Conservation (phyloP, 345 rosid genomes). For the Conringia planisiliqua region DNA sequence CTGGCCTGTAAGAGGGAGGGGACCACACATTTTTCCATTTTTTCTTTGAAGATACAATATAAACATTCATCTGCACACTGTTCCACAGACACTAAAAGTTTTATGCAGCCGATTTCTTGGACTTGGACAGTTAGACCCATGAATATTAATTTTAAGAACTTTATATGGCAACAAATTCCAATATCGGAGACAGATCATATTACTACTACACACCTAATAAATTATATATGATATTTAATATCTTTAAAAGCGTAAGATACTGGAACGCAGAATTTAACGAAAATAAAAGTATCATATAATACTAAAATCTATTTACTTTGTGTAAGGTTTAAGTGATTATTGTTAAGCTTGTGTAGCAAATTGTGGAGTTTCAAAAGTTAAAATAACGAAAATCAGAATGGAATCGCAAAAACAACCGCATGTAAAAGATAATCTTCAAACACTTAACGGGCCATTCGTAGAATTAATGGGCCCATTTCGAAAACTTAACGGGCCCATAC, state of each 20-base stretch:
- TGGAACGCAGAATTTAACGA: too few relatives aligned
- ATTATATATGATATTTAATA: too few relatives aligned
- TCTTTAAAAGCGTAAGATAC: too few relatives aligned
- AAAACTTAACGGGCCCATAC: not conserved
- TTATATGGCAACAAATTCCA: constrained; percentile 10
- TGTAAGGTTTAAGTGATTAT: too few relatives aligned
- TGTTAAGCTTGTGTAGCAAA: too few relatives aligned
- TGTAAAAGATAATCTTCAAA: not conserved
- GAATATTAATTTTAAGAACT: not conserved
- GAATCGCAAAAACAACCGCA: too few relatives aligned
- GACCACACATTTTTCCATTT: not conserved
- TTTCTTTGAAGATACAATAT: not conserved
- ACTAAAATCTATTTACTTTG: too few relatives aligned
- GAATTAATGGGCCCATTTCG: too few relatives aligned
- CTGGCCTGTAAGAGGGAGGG: constrained; percentile 7
- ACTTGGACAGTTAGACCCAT: not conserved
- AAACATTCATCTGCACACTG: constrained; percentile 2
- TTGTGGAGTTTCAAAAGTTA: too few relatives aligned
- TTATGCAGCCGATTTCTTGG: constrained; percentile 21
- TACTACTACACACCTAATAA: too few relatives aligned
- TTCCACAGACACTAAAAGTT: constrained; percentile 15
- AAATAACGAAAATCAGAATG: too few relatives aligned
- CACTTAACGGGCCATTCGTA: not conserved
- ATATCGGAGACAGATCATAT: constrained; percentile 1
- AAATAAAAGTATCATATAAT: too few relatives aligned